A percentile compares a stretch with the other conserved stretches of the same genome.
Evolutionary conservation across 2,329 filamentous ascomycete genomes (phyloP).

Genomic region (Aspergillus alliaceus): DNA sequence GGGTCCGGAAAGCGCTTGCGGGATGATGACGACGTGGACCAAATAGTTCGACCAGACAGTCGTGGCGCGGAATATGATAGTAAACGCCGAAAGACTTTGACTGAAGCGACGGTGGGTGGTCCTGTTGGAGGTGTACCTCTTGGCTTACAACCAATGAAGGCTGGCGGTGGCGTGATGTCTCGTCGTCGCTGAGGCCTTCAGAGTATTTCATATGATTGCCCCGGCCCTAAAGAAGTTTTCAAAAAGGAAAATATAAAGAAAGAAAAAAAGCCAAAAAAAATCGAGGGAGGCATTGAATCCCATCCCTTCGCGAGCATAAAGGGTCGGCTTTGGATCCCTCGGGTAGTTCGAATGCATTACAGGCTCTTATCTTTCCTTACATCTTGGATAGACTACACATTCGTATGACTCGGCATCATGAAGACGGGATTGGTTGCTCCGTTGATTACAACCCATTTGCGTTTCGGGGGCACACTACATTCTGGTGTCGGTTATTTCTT

Average conservation of each 20-base stretch:
- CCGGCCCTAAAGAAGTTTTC: background rate
- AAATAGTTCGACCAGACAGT: constrained; percentile 64
- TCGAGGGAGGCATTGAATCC: background rate
- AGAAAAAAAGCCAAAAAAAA: constrained; percentile 2
- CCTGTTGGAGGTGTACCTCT: constrained; percentile 41
- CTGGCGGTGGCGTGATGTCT: constrained; percentile 37
- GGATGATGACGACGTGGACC: constrained; percentile 65
- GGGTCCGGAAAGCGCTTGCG: constrained; percentile 61
- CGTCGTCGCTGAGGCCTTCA: constrained; percentile 36
- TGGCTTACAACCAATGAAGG: constrained; percentile 45
- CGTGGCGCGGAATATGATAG: constrained; percentile 60
- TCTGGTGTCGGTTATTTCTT: background rate
- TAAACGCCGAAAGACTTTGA: constrained; percentile 78
- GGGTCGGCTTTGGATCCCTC: background rate
- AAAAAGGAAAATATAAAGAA: background rate
- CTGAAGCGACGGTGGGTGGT: constrained; percentile 56
- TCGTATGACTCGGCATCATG: constrained; percentile 6
- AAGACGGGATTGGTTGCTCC: background rate
- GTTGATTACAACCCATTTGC: background rate
- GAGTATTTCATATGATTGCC: background rate
- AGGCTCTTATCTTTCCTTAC: constrained; percentile 7
- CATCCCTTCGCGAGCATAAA: background rate
- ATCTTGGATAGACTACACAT: constrained; percentile 19
- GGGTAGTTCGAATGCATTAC: constrained; percentile 15
- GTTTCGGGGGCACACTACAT: background rate